Evolutionary conservation across 164 flowering plant species (phyloP), one percentile per base, ranked within the genome.

Genomic region (Berberis vulgaris): DNA sequence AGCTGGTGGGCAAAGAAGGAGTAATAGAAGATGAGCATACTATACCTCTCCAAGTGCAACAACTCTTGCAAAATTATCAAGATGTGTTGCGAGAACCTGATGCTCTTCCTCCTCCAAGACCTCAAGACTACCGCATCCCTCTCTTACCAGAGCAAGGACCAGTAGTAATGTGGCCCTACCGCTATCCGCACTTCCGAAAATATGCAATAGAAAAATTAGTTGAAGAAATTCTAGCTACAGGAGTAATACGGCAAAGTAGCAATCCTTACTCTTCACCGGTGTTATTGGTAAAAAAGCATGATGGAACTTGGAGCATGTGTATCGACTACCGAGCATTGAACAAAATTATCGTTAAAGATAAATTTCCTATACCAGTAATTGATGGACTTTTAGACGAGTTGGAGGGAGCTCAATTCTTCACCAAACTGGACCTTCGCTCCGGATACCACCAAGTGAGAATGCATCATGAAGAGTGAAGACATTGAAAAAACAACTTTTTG

Each of bases 301-400:
- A 57, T 57, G 60, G 60, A 7, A 26, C 62, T 44, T 43, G 62
- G 46, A 26, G 45, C 4, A 9, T 59, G 47, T 59, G 47, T 11
- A 9, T 43, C 1, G 13, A 59, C 39, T 43, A 59, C 9, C 10
- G n/a, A 40, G 13, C 62, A 3, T 10, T 59, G 5, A 41, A 59
- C 43, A 7, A 7, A 12, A 13, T 60, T 38, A 44, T 41, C 2
- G 41, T 57, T 12, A 57, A 57, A 57, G 60, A 41, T 8, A 41
- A 42, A 8, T 56, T 56, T 41, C 47, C 46, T 11, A 59, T 44
- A 9, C 45, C 47, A 39, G 3, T 59, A 4, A 59, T 59, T 59
- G 47, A 59, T 44, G 61, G 42, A 45, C 61, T 59, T 10, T 59
- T 43, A 4, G 61, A 59, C 42, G 62, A 59, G 42, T 39, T 57